Conservation (phyloP, 257 asterid genomes). For the Jaltomata sinuosa region DNA sequence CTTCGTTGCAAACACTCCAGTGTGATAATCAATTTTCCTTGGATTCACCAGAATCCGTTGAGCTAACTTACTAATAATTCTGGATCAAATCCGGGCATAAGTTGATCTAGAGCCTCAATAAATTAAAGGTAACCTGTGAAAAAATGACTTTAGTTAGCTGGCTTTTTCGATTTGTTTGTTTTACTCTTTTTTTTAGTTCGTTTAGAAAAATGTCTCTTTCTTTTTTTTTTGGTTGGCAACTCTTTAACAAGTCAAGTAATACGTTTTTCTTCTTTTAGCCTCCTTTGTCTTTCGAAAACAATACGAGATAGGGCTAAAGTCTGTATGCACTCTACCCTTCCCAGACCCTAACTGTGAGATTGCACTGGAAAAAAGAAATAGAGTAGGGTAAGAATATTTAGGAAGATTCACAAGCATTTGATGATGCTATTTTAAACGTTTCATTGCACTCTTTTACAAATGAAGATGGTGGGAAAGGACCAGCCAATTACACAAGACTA, state of each 20-base stretch:
- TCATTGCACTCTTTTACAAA: not conserved
- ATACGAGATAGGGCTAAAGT: too few relatives aligned
- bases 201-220: too few relatives aligned
- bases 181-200: too few relatives aligned
- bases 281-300: too few relatives aligned
- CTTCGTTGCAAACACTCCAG: conserved; percentile 94
- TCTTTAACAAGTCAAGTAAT: not conserved
- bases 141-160: too few relatives aligned
- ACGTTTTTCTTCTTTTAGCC: not conserved
- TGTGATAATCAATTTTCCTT: conserved; percentile 74
- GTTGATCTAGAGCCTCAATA: conserved; percentile 86
- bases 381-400: not conserved
- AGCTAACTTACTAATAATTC: conserved; percentile 87
- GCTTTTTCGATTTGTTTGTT: too few relatives aligned
- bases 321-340: too few relatives aligned
- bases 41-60: conserved; percentile 82
- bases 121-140: conserved; percentile 77
- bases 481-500: not conserved
- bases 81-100: conserved; percentile 97
- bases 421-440: not conserved
- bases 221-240: too few relatives aligned
- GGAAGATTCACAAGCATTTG: not conserved
- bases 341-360: too few relatives aligned
- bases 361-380: not conserved
- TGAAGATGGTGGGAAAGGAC: not conserved